Evolutionary conservation across 352 stramenopile genomes (phyloP), one percentile per base, ranked within the genome.

Genomic region (Phytophthora litchii): DNA sequence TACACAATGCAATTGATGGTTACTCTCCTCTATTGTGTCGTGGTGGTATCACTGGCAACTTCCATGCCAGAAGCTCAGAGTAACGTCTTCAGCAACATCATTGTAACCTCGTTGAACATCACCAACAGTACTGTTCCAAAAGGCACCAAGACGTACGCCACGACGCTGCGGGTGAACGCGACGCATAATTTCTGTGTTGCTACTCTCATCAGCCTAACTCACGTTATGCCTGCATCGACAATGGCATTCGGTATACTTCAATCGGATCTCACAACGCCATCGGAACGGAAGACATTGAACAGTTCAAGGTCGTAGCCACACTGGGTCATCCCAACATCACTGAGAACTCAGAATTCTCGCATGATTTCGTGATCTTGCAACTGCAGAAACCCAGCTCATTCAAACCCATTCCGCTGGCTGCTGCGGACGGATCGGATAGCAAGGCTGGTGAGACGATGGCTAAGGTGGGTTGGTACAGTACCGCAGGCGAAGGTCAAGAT

Each of bases 361-460:
- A 75, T 36, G 78, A 89, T 53, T 80, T 72, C 38, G 27, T 71
- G 13, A 59, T 90, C 19, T 44, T 91, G 20, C 60, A 74, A 46
- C 67, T 79, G 29, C 45, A 67, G 41, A 64, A 27, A 13, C 54
- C 62, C 1, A 76, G 60, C 14, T 77, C 58, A 2, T 71, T 60
- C 32, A 27, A 61, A 13, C 72, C 75, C 3, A 72, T 78, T 21
- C 10, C 23, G 23, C 23, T 81, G 8, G 67, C 42, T 5, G 23
- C 4, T 23, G 44, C 55, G 3, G 62, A 71, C 14, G 67, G 67
- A n/a, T 61, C 52, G 4, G 62, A 64, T 36, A 61, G 60, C 49
- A 66, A 76, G 5, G 51, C 56, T 9, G 70, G 56, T n/a, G 67
- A 70, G 11, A 46, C 34, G 9, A 45, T 67, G 3, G 69, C 59